These are phyloP conservation scores for Kandelia obovata DNA, from an alignment of 345 rosid species.

Conservation along the genomic window DNA sequence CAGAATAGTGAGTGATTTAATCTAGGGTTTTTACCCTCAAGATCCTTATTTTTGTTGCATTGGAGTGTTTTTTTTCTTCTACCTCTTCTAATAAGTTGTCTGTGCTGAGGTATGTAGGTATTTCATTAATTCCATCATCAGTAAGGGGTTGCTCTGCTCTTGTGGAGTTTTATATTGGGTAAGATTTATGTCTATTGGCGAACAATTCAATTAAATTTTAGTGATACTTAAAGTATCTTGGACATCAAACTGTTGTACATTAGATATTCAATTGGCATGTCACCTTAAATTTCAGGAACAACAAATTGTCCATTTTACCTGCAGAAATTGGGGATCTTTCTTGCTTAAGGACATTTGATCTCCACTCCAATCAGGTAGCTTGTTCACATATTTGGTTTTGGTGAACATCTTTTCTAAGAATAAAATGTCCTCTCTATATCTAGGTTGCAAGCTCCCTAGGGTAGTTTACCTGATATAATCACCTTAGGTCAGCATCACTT, in stretches of 20 bases:
- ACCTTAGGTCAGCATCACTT: conserved; percentile 2
- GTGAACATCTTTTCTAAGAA: not conserved
- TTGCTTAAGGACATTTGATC: conserved; percentile 73
- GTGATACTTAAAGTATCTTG: conserved; percentile 8
- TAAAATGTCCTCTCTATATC: not conserved
- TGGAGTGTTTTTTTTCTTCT: not conserved
- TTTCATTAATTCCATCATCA: conserved; percentile 61
- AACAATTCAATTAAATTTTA: conserved; percentile 4
- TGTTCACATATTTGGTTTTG: conserved; percentile 13
- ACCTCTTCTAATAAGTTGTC: conserved; percentile 13
- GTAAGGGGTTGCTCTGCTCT: conserved; percentile 75
- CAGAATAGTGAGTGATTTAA: conserved; percentile 70
- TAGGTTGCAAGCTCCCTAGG: not conserved
- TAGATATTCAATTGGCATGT: conserved; percentile 24
- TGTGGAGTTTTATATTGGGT: conserved; percentile 87
- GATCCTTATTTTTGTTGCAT: conserved; percentile 1
- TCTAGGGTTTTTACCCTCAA: not conserved
- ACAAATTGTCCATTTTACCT: conserved; percentile 62
- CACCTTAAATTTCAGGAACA: conserved; percentile 53
- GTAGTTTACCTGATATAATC: not conserved
- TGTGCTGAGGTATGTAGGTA: conserved; percentile 40
- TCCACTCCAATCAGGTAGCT: conserved; percentile 77
- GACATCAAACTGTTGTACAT: conserved; percentile 12
- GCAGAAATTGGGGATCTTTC: conserved; percentile 63
- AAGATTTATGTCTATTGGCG: conserved; percentile 30